Conservation (phyloP, 441 rosid genomes). For the Erodium texanum region DNA sequence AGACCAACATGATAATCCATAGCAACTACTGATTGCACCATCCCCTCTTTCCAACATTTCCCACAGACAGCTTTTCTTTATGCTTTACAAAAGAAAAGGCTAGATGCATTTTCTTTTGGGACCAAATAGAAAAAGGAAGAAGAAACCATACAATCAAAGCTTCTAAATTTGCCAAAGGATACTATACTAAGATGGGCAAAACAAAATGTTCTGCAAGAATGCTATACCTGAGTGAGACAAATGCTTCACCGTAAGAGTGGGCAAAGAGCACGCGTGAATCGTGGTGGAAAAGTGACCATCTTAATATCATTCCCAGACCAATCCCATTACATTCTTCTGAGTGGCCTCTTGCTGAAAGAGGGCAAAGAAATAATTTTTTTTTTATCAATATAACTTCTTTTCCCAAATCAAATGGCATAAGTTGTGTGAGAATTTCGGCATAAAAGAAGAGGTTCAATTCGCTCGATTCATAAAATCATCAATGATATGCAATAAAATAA, state of each 20-base stretch:
- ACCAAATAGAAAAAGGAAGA: constrained; percentile 14
- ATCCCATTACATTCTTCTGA: neutral
- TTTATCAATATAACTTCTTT: neutral
- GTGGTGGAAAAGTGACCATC: neutral
- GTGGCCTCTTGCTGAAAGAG: neutral
- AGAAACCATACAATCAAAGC: neutral
- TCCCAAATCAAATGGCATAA: no score
- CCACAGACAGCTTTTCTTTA: constrained; percentile 17
- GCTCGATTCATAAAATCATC: neutral
- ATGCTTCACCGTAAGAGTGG: neutral
- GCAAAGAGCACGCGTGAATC: neutral
- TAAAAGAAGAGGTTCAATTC: neutral
- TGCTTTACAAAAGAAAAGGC: constrained; percentile 11
- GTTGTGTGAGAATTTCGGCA: no score
- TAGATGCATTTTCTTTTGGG: constrained; percentile 17
- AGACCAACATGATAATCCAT: neutral
- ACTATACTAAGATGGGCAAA: constrained; percentile 4
- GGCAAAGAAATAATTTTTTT: neutral
- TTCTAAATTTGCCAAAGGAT: neutral
- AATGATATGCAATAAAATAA: no score
- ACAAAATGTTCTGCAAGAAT: neutral
- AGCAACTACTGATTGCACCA: neutral
- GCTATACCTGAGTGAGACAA: constrained; percentile 9
- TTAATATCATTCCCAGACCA: neutral
- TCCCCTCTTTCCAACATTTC: constrained; percentile 6